These are phyloP conservation scores for Wickerhamiella musiphila DNA, from an alignment of 805 yeast genomes.

Conservation along the genomic window DNA sequence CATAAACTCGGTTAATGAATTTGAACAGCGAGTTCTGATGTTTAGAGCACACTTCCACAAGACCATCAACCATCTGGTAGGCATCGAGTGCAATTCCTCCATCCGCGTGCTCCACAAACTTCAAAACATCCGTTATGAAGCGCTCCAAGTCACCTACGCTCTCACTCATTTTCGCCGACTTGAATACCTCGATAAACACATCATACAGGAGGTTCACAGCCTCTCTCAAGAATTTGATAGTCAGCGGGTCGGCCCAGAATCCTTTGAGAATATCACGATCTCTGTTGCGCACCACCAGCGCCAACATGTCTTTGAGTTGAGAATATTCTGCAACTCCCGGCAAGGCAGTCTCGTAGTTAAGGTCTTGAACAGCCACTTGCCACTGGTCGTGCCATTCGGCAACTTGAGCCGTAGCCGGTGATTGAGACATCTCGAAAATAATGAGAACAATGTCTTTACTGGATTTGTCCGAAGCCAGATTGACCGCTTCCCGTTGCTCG, in stretches of 20 bases:
- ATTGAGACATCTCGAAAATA: conserved; percentile 8
- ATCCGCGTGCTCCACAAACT: conserved; percentile 33
- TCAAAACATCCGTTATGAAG: conserved; percentile 51
- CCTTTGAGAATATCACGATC: conserved; percentile 64
- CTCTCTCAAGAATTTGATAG: conserved; percentile 59
- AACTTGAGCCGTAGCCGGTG: conserved; percentile 9
- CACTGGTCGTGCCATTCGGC: conserved; percentile 21
- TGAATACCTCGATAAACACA: conserved; percentile 53
- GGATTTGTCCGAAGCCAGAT: conserved; percentile 14
- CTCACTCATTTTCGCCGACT: conserved; percentile 44
- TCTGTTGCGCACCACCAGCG: conserved; percentile 42
- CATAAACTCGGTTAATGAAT: conserved; percentile 67
- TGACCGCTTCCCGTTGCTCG: conserved; percentile 16
- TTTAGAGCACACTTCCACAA: conserved; percentile 46
- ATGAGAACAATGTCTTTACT: conserved; percentile 12
- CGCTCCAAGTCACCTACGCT: conserved; percentile 46
- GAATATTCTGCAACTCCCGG: conserved; percentile 31
- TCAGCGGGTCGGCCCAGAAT: conserved; percentile 71
- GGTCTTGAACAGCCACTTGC: conserved; percentile 20
- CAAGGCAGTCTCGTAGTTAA: conserved; percentile 9
- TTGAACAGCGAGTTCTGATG: conserved; percentile 58
- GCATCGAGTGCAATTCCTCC: conserved; percentile 35
- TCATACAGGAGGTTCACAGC: conserved; percentile 55
- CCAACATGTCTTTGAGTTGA: conserved; percentile 43
- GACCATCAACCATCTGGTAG: conserved; percentile 46